These are phyloP conservation scores for Euphrasia confusa DNA, from an alignment of 257 asterid species.

Conservation along the genomic window DNA sequence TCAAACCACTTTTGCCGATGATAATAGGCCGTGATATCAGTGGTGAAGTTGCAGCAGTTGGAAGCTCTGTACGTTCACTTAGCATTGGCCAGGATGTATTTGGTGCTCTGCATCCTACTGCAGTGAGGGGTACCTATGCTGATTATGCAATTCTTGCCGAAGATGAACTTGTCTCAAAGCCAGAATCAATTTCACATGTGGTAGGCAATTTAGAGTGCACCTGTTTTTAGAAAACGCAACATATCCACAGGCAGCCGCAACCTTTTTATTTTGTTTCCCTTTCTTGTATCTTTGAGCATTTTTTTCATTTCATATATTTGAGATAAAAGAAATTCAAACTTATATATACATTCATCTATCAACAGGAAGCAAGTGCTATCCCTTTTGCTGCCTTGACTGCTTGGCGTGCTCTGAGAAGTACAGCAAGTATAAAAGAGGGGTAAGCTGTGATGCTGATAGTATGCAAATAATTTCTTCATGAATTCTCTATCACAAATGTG, in stretches of 20 bases:
- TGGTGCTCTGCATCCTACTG: slow-evolving; percentile 98
- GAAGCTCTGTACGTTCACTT: slow-evolving; percentile 61
- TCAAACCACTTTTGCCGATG: slow-evolving; percentile 74
- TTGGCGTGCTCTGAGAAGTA: slow-evolving; percentile 94
- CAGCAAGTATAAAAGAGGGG: slow-evolving; percentile 74
- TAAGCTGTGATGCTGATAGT: slow-evolving; percentile 31
- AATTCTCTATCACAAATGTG: slow-evolving; percentile 5
- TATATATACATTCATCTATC: background rate
- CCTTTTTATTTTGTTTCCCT: background rate
- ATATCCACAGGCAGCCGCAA: background rate
- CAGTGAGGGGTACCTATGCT: slow-evolving; percentile 93
- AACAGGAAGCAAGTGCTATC: slow-evolving; percentile 95
- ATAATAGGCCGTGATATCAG: slow-evolving; percentile 96
- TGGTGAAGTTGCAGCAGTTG: slow-evolving; percentile 90
- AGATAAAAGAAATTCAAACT: background rate
- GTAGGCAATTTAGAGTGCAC: slow-evolving; percentile 39
- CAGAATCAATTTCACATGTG: slow-evolving; percentile 75
- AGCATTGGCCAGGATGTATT: slow-evolving; percentile 85
- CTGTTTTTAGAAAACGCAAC: slow-evolving; percentile 7
- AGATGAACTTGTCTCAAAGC: slow-evolving; percentile 75
- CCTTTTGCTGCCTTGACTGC: slow-evolving; percentile 99
- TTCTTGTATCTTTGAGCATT: slow-evolving; percentile 12
- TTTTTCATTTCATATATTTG: background rate
- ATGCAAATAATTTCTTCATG: slow-evolving; percentile 19
- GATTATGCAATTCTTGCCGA: slow-evolving; percentile 86